Base-by-base conservation (phyloP, 345 rosid species). In the Nasturtium officinale region DNA sequence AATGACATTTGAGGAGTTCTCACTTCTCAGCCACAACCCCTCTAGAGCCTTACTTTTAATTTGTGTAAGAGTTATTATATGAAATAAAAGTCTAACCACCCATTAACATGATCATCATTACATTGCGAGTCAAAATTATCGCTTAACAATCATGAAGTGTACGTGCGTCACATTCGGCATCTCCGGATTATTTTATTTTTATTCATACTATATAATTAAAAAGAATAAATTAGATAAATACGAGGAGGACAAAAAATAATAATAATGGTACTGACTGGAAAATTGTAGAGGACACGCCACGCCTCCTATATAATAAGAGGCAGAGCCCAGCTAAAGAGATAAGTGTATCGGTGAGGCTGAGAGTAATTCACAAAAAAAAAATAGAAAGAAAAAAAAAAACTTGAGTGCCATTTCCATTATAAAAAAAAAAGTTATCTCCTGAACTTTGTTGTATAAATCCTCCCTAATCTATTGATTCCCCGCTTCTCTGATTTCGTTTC, bases 341-440 rank as follows among this genome's bases (percentile, higher is more conserved):
- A 25, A 70, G 67, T 48, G 35, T 55, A 77, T 60, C 71, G 67
- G 76, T 77, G 80, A 77, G 80, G 71, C 54, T 71, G 80, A 77
- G 80, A 69, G 80, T 32, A 7, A 50, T 45, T 5, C 70, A 33
- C 71, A n/a, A n/a, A n/a, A n/a, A n/a, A n/a, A n/a, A n/a, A n/a
- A n/a, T 46, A 52, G 2, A 21, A 43, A 40, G 52, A 59, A 32
- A 13, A n/a, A 29, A 55, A 46, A 64, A 57, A 21, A 0, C 61
- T 56, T 70, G 79, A 63, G 80, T 64, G 66, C 26, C 10, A 7
- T 61, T 35, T 47, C 6, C 35, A 21, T 3, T 16, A 0, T 0
- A 16, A 18, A 28, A 48, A 37, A 37, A 61, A 38, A 10, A 21
- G 21, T 23, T 61, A 12, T 62, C 71, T 61, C 58, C 20, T 30